Percentiles rank a stretch among this genome's conserved stretches.
Conservation (phyloP, 208 protist species). For the Acanthamoeba lenticulata region DNA sequence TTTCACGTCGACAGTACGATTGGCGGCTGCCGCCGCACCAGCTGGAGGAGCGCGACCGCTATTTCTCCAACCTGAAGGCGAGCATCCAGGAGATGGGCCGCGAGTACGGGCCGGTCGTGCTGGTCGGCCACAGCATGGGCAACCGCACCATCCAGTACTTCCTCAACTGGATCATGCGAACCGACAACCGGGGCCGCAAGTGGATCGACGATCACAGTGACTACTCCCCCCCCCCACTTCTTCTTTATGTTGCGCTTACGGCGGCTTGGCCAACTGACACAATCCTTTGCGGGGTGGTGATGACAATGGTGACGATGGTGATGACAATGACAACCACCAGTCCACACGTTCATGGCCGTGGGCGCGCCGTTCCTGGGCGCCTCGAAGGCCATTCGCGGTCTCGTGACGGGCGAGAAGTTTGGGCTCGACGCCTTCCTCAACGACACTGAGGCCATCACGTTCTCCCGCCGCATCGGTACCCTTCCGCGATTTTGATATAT, state of each 20-base stretch:
- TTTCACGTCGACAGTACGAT: background rate
- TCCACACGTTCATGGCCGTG: conserved; percentile 68
- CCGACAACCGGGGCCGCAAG: background rate
- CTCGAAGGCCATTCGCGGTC: conserved; percentile 53
- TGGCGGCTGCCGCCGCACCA: conserved; percentile 31
- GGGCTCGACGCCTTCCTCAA: conserved; percentile 55
- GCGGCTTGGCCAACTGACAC: background rate
- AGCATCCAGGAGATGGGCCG: background rate
- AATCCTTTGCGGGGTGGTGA: background rate
- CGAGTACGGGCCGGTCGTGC: conserved; percentile 4
- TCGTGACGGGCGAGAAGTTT: conserved; percentile 42
- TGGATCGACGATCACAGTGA: conserved; percentile 30
- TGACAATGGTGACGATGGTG: background rate
- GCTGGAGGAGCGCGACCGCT: background rate
- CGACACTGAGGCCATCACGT: conserved; percentile 31
- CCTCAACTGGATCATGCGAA: conserved; percentile 33
- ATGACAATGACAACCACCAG: background rate
- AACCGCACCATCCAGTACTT: conserved; percentile 68
- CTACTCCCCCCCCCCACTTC: background rate
- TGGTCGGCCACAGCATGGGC: conserved; percentile 64
- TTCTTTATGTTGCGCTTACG: too few species aligned
- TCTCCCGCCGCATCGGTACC: conserved; percentile 36
- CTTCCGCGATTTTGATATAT: background rate
- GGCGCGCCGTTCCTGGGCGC: conserved; percentile 62
- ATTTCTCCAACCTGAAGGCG: conserved; percentile 28